Evolutionary conservation across 805 yeast genomes (phyloP).

Genomic region (Peterozyma xylosa): DNA sequence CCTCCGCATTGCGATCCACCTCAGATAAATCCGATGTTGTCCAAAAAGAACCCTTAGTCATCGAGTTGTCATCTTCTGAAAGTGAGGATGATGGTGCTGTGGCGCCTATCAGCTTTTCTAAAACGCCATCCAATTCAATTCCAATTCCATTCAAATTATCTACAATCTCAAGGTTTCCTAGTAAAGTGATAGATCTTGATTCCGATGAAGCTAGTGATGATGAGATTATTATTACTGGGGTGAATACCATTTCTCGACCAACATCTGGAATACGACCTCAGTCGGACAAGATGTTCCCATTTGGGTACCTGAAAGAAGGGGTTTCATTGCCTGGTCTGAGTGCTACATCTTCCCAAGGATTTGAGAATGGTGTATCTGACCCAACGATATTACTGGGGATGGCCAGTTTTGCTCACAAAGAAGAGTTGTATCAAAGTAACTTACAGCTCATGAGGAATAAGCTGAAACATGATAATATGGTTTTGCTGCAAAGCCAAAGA

Average conservation of each 20-base stretch:
- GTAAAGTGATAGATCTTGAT: constrained; percentile 5
- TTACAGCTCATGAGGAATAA: neutral
- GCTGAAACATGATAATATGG: neutral
- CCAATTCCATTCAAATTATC: no score
- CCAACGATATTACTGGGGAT: neutral
- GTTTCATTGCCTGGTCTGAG: no score
- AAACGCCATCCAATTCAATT: no score
- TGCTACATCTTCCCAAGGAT: neutral
- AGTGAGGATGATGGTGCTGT: no score
- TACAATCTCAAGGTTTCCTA: no score
- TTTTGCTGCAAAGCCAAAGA: neutral
- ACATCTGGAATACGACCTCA: constrained; percentile 6
- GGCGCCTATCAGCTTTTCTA: no score
- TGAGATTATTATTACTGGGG: constrained; percentile 1
- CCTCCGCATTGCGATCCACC: no score
- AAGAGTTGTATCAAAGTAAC: neutral
- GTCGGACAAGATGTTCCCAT: neutral
- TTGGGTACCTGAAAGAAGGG: no score
- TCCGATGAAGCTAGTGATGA: neutral
- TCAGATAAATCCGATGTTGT: no score
- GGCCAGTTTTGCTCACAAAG: neutral
- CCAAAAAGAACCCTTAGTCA: no score
- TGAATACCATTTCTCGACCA: neutral
- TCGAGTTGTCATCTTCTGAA: no score
- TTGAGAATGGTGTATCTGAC: constrained; percentile 2